Percentiles rank a stretch among this genome's conserved stretches.
Evolutionary conservation across 306 rosid species (phyloP).

Genomic region (Quercus mongolica): DNA sequence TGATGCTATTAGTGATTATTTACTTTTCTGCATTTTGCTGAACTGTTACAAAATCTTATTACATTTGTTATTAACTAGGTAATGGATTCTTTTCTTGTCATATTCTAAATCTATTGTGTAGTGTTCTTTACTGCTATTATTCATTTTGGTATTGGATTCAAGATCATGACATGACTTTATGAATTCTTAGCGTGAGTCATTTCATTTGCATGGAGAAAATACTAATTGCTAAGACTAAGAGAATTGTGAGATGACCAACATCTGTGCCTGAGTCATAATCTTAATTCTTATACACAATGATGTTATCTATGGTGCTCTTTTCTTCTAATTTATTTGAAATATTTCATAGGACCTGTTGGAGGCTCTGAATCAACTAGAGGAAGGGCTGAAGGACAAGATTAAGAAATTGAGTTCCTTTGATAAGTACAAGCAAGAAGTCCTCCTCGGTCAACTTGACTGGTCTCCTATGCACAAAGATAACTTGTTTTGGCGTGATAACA

Average conservation of each 20-base stretch:
- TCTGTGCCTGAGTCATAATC: neutral
- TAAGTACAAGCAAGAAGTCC: conserved; percentile 92
- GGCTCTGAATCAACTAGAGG: conserved; percentile 79
- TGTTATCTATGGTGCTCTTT: conserved; percentile 4
- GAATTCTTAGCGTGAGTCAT: neutral
- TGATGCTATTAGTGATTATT: neutral
- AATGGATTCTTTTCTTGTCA: neutral
- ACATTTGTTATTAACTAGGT: neutral
- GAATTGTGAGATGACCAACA: neutral
- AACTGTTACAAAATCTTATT: neutral
- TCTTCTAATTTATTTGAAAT: conserved; percentile 19
- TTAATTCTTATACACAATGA: neutral
- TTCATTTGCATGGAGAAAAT: neutral
- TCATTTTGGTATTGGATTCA: neutral
- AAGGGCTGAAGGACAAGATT: conserved; percentile 81
- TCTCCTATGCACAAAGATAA: conserved; percentile 97
- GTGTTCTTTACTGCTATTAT: neutral
- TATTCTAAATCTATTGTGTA: neutral
- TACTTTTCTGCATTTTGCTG: neutral
- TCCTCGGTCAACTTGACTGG: conserved; percentile 96
- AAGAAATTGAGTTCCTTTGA: conserved; percentile 90
- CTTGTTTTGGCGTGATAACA: conserved; percentile 90
- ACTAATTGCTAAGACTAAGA: neutral
- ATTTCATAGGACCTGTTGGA: conserved; percentile 81
- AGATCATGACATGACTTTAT: neutral